Conservation (phyloP, 352 stramenopile genomes). For the Globisporangium cystogenes region DNA sequence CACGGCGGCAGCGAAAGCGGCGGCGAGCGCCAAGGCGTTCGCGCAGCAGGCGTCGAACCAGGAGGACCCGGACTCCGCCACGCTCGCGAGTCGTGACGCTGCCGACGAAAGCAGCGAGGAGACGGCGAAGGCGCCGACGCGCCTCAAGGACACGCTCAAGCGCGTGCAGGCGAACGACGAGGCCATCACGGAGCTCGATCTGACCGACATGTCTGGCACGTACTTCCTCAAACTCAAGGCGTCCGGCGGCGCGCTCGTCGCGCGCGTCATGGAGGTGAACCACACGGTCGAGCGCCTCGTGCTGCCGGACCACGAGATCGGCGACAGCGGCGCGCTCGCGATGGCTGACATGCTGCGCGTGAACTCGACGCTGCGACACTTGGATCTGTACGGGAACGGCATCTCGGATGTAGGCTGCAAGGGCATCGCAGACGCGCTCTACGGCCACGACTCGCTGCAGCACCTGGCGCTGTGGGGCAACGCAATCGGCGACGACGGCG, state of each 20-base stretch:
- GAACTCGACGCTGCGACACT: constrained; percentile 42
- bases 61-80: background rate
- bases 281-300: constrained; percentile 34
- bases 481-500: constrained; percentile 35
- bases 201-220: constrained; percentile 46
- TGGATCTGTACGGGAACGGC: constrained; percentile 45
- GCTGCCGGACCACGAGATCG: constrained; percentile 49
- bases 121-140: background rate
- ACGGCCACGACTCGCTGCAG: constrained; percentile 41
- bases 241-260: constrained; percentile 34
- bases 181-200: constrained; percentile 43
- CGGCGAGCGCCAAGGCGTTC: background rate
- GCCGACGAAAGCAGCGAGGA: background rate
- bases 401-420: constrained; percentile 28
- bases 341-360: constrained; percentile 48
- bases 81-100: background rate
- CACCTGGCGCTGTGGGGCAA: constrained; percentile 42
- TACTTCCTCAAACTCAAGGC: constrained; percentile 32
- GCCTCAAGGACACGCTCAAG: constrained; percentile 48
- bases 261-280: constrained; percentile 47
- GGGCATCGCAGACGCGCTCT: constrained; percentile 31
- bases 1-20: background rate
- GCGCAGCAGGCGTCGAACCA: constrained; percentile 5
- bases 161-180: constrained; percentile 50
- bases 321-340: constrained; percentile 30